Percentiles rank a stretch among this genome's conserved stretches.
Conservation (phyloP, 208 protist species). For the Tritrichomonas foetus region DNA sequence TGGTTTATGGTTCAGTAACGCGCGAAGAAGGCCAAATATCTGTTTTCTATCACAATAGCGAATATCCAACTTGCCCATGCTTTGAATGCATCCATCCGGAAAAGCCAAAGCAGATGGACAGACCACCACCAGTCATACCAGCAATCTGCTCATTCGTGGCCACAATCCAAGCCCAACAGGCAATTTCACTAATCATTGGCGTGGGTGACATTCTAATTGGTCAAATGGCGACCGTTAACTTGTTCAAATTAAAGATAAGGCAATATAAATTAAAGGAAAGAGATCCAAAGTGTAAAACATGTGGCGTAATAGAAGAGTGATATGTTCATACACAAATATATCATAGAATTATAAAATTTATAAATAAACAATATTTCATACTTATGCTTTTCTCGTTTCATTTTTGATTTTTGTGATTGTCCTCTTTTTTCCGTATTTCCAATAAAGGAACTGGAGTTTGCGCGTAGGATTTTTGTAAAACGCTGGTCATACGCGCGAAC, state of each 20-base stretch:
- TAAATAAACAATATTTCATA: too few relatives aligned
- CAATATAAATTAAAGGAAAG: background rate
- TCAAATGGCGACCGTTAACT: background rate
- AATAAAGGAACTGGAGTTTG: too few relatives aligned
- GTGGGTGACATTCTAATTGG: background rate
- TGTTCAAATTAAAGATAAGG: background rate
- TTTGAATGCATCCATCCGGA: background rate
- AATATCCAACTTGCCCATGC: background rate
- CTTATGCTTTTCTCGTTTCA: too few relatives aligned
- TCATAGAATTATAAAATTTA: too few relatives aligned
- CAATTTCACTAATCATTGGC: constrained; percentile 8
- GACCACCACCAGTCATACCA: constrained; percentile 16
- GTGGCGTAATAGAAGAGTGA: background rate
- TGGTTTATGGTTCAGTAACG: constrained; percentile 6
- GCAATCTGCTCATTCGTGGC: background rate
- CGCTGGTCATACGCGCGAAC: too few relatives aligned
- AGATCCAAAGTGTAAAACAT: background rate
- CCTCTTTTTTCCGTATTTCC: too few relatives aligned
- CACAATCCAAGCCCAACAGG: constrained; percentile 6
- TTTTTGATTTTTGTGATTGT: too few relatives aligned
- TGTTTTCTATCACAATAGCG: background rate
- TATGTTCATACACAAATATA: too few relatives aligned
- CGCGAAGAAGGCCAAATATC: background rate
- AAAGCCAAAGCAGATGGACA: background rate
- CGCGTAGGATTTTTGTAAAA: too few relatives aligned